Evolutionary conservation across 2,329 filamentous ascomycete species (phyloP).

Genomic region (Claviceps arundinis): DNA sequence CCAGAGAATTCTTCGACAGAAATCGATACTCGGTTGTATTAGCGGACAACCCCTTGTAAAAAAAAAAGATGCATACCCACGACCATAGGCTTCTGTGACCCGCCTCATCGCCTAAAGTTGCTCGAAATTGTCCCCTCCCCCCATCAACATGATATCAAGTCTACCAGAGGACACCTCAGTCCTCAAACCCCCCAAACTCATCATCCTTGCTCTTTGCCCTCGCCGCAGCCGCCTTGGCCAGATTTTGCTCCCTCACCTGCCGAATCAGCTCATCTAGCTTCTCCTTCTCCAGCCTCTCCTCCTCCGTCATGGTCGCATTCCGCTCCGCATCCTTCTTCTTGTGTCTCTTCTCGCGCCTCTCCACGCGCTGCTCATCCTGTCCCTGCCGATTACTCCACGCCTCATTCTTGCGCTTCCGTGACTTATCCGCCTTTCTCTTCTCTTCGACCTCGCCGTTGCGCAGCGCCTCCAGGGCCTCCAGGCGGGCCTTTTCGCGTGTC

Average conservation of each 20-base stretch:
- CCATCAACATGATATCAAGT: too few species aligned
- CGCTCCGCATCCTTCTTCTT: conserved; percentile 51
- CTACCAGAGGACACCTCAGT: conserved; percentile 15
- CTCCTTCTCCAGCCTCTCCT: conserved; percentile 48
- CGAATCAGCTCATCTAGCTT: conserved; percentile 53
- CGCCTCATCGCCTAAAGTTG: too few species aligned
- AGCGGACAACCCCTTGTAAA: too few species aligned
- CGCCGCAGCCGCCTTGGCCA: conserved; percentile 20
- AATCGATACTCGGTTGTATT: too few species aligned
- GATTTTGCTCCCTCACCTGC: conserved; percentile 47
- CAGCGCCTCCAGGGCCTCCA: conserved; percentile 39
- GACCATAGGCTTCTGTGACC: too few species aligned
- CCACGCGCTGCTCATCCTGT: conserved; percentile 47
- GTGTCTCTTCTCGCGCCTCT: conserved; percentile 50
- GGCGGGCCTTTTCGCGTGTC: conserved; percentile 51
- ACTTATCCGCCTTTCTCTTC: conserved; percentile 26
- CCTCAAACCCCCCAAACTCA: conserved; percentile 48
- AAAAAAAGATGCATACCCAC: too few species aligned
- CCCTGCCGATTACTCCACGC: conserved; percentile 64
- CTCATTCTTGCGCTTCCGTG: conserved; percentile 48
- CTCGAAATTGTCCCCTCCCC: too few species aligned
- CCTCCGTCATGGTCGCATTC: conserved; percentile 53
- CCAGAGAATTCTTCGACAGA: too few species aligned
- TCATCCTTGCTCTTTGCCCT: conserved; percentile 22
- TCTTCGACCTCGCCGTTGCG: conserved; percentile 24